phyloP scores from a whole-genome alignment of 1,284 basidiomycete genomes.

The Leucoagaricus sp. region DNA sequence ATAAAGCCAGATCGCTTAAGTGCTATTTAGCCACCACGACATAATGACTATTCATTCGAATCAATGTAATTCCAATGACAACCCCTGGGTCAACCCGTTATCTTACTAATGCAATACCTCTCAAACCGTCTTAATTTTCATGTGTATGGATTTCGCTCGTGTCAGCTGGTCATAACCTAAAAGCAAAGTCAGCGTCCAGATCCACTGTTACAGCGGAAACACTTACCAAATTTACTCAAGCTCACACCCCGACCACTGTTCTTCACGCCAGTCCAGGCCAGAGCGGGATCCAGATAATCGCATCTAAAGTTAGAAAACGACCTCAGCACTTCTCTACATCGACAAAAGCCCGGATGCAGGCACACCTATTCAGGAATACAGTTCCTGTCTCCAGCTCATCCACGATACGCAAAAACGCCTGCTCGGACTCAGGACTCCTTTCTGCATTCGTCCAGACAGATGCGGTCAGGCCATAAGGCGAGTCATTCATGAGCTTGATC shows the following conservation, averaged over 20 bases:
- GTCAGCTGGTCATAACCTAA: conserved; percentile 82
- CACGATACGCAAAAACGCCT: conserved; percentile 69
- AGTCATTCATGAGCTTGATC: conserved; percentile 91
- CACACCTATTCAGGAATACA: conserved; percentile 84
- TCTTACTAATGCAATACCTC: not conserved
- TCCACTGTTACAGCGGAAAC: not conserved
- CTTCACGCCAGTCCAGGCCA: conserved; percentile 95
- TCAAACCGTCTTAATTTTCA: conserved; percentile 61
- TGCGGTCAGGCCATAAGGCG: conserved; percentile 91
- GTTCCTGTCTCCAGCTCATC: conserved; percentile 87
- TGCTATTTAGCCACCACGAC: too few relatives aligned
- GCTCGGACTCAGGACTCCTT: conserved; percentile 56
- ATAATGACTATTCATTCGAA: not conserved
- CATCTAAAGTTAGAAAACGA: too few relatives aligned
- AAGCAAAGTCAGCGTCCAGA: not conserved
- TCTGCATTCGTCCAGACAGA: conserved; percentile 88
- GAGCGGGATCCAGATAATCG: conserved; percentile 87
- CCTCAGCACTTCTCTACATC: too few relatives aligned
- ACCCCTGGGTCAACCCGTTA: not conserved
- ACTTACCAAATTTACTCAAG: conserved; percentile 84
- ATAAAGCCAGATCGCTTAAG: too few relatives aligned
- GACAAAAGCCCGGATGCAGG: too few relatives aligned
- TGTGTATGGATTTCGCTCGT: conserved; percentile 74
- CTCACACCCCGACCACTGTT: conserved; percentile 90
- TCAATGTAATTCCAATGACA: too few relatives aligned